Conservation (phyloP, 495 filamentous ascomycete species). For the Penicillium arizonense region DNA sequence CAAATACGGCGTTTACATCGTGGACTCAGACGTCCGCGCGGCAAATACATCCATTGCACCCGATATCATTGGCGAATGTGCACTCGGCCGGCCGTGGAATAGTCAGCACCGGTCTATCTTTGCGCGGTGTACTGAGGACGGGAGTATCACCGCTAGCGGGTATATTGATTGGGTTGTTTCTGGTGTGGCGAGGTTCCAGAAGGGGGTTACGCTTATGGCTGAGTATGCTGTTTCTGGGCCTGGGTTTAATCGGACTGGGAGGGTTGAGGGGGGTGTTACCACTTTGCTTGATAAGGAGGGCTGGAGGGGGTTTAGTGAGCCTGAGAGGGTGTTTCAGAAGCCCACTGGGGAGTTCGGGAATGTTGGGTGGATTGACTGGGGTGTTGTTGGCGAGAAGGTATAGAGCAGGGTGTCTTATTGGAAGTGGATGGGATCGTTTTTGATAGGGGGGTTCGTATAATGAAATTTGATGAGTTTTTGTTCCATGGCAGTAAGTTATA, state of each 20-base stretch:
- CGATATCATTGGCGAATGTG: constrained; percentile 47
- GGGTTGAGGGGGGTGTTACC: constrained; percentile 39
- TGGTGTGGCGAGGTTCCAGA: constrained; percentile 35
- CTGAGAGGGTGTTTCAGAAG: constrained; percentile 52
- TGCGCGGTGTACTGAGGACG: constrained; percentile 51
- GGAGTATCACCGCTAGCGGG: constrained; percentile 46
- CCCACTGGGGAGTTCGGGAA: constrained; percentile 47
- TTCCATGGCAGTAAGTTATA: too few species aligned
- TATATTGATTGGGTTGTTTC: constrained; percentile 53
- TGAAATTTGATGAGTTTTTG: too few species aligned
- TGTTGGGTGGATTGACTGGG: constrained; percentile 54
- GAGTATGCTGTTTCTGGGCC: constrained; percentile 54
- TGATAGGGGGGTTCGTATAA: too few species aligned
- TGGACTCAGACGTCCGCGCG: constrained; percentile 44
- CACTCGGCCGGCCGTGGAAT: constrained; percentile 62
- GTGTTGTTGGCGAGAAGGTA: constrained; percentile 2
- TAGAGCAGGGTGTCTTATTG: too few species aligned
- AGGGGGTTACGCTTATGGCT: constrained; percentile 51
- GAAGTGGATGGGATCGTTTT: too few species aligned
- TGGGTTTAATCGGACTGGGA: constrained; percentile 51
- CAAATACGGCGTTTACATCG: constrained; percentile 62
- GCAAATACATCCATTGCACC: constrained; percentile 50
- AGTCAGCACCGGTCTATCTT: constrained; percentile 52
- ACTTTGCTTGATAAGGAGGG: constrained; percentile 37
- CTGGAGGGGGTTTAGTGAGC: constrained; percentile 44